Conservation (phyloP, 2,329 filamentous ascomycete genomes). For the Penicillium sp. region DNA sequence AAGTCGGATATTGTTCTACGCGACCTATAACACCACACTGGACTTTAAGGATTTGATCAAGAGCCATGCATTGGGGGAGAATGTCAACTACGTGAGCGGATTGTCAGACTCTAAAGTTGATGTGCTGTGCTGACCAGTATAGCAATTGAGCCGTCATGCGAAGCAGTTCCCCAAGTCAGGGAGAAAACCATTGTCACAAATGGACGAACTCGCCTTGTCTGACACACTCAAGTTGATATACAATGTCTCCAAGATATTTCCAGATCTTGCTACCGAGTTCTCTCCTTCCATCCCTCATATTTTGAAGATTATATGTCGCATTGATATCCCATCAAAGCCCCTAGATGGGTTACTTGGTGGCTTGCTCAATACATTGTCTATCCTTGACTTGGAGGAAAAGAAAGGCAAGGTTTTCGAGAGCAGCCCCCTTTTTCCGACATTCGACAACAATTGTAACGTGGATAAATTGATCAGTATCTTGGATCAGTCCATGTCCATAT, state of each 20-base stretch:
- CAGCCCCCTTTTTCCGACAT: constrained; percentile 65
- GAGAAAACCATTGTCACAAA: constrained; percentile 35
- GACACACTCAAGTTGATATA: constrained; percentile 88
- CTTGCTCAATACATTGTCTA: constrained; percentile 77
- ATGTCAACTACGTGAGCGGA: constrained; percentile 56
- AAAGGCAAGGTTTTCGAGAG: constrained; percentile 46
- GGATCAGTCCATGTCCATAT: constrained; percentile 62
- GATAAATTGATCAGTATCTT: constrained; percentile 70
- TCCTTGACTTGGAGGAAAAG: constrained; percentile 66
- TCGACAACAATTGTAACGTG: constrained; percentile 59
- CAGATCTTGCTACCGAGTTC: constrained; percentile 62
- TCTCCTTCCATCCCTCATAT: constrained; percentile 68
- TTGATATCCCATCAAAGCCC: constrained; percentile 62
- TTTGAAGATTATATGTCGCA: constrained; percentile 65
- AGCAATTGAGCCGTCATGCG: constrained; percentile 70
- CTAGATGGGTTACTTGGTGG: constrained; percentile 70
- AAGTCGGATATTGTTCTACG: constrained; percentile 75
- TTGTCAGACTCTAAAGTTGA: background rate
- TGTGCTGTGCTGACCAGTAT: constrained; percentile 20
- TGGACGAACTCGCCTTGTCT: constrained; percentile 75
- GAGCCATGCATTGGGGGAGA: constrained; percentile 65
- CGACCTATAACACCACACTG: constrained; percentile 73
- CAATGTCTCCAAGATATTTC: constrained; percentile 77
- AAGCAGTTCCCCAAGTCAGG: constrained; percentile 51
- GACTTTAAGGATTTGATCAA: constrained; percentile 66